These are phyloP conservation scores for Nakazawaea ishiwadae DNA, from an alignment of 805 yeast species.

Conservation along the genomic window DNA sequence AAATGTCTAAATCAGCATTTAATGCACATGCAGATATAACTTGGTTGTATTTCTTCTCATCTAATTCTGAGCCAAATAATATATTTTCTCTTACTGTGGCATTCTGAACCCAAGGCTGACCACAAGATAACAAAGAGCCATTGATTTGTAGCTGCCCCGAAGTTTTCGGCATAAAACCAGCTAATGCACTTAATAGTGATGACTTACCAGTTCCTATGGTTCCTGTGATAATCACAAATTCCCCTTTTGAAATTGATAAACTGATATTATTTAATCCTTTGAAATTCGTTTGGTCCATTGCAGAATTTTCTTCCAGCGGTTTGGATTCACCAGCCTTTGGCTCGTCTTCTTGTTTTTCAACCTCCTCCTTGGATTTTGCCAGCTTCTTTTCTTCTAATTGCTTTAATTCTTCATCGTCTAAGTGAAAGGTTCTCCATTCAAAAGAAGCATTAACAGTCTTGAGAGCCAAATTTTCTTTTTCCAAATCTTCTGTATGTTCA, in stretches of 20 bases:
- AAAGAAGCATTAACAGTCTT: conserved; percentile 50
- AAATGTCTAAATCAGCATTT: conserved; percentile 37
- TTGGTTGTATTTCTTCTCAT: conserved; percentile 33
- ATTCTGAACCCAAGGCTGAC: conserved; percentile 52
- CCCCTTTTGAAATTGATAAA: conserved; percentile 53
- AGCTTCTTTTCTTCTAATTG: conserved; percentile 9
- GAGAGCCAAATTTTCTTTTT: conserved; percentile 39
- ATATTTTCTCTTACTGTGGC: conserved; percentile 46
- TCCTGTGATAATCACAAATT: conserved; percentile 74
- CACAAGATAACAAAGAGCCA: conserved; percentile 47
- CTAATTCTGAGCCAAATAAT: conserved; percentile 42
- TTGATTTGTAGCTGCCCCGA: conserved; percentile 43
- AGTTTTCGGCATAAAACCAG: conserved; percentile 55
- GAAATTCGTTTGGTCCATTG: conserved; percentile 22
- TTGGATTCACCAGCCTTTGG: not conserved
- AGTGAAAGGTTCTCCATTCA: conserved; percentile 54
- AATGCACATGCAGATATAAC: conserved; percentile 47
- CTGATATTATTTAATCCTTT: conserved; percentile 46
- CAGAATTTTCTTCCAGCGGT: conserved; percentile 13
- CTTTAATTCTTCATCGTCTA: conserved; percentile 21
- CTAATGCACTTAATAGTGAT: conserved; percentile 57
- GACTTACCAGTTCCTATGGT: conserved; percentile 74
- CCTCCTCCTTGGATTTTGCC: not conserved
- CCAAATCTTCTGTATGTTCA: conserved; percentile 13
- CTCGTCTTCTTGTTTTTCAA: too few relatives aligned